Base-by-base conservation (phyloP, 2,329 filamentous ascomycete genomes). In the Boeremia lycopersici region DNA sequence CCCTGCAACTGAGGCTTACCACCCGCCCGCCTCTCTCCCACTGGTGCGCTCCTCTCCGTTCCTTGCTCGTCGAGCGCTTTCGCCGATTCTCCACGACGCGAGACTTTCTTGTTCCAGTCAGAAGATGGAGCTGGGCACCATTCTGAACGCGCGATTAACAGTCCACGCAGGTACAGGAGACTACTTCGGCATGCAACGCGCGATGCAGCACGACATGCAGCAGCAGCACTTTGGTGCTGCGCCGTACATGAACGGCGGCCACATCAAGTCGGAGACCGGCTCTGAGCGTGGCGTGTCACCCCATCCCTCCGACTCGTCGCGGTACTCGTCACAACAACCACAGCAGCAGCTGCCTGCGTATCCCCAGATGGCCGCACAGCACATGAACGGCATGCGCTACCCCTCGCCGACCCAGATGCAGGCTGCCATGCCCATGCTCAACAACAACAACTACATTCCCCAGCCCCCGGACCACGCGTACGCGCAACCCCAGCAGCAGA, bases 261-360 rank as follows among this genome's bases (percentile, higher is more conserved):
- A 78, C 70, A 81, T 82, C 75, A 82, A 82, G 62, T 84, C 82
- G 47, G 82, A 84, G 72, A 84, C 79, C 71, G 82, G 82, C 68
- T 83, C 83, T 56, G 84, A 86, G 64, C 82, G 83, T 58, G 82
- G 81, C 61, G 77, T 81, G 59, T 81, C 83, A 53, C 83, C 80
- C 41, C 79, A 85, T 65, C 74, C 79, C 26, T 83, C 80, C 52
- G 82, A 84, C 59, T 80, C 82, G 40, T 84, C 83, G 57, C 76
- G 82, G 56, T 83, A 83, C 63, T 85, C 84, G 46, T 82, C 82
- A 57, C 80, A 83, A 65, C 79, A 82, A 45, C 77, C 82, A n/a
- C 81, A 81, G 52, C 81, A 81, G 56, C 78, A 77, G 41, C 70
- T 83, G 42, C 77, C 79, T 55, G 75, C 79, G 50, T 81, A 78